Base-by-base conservation (phyloP, 805 yeast genomes). In the Blastobotrys attinorum region DNA sequence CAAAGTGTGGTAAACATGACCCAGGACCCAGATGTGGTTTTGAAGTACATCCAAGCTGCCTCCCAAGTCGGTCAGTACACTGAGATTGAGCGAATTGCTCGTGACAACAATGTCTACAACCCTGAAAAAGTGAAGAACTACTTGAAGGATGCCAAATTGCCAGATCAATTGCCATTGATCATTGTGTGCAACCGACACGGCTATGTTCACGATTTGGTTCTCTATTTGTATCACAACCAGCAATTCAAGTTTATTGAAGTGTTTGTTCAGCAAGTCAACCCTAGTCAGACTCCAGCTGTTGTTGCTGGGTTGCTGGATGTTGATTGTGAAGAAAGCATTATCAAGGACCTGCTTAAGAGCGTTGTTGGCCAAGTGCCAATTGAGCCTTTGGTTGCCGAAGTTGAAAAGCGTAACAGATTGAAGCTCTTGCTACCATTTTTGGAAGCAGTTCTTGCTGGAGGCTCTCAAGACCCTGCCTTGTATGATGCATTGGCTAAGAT, bases 101-200 rank as follows among this genome's bases (percentile, higher is more conserved):
- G 92, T 64, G 96, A 88, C 61, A 92, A 92, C 72, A 84, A 78
- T 53, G 90, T 87, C 47, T 92, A 90, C 67, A 90, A 88, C 61
- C 94, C 97, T 47, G 98, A 92, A 64, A 89, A 89, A 67, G 97
- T 92, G 47, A 92, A 92, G 73, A 92, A 92, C 70, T 94, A 85
- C 67, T 75, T 92, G 69, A 92, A 92, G 67, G 98, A 92, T 63
- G 87, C 90, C 49, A 79, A 84, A 59, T 74, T 92, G 52, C 89
- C 89, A 49, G 97, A 92, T 62, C 99, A 92, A 70, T 73, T 92
- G 50, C 98, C 99, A 39, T 76, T 92, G 65, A 89, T 94, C 54
- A 84, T 94, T 63, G 96, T 92, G 39, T 89, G 97, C 68, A 97
- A 92, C 70, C 79, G 96, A 61, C 86, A 73, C 69, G 73, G 81